Base-by-base conservation (phyloP, 441 rosid genomes). In the Brassica balearica region DNA sequence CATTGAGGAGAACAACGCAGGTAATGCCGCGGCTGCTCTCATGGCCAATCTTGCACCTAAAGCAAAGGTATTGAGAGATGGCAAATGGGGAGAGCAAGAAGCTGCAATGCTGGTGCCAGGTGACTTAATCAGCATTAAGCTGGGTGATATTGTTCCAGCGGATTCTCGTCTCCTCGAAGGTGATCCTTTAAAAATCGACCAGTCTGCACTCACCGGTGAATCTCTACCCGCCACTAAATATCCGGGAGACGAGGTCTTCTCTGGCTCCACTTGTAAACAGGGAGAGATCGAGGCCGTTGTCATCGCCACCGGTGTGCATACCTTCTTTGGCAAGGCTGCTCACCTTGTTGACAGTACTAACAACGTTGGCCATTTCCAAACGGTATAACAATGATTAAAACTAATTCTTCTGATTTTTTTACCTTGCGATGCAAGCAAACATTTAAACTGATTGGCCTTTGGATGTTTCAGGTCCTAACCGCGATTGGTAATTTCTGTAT, bases 141-240 rank as follows among this genome's bases (percentile, higher is more conserved):
- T 94, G 73, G 98, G 97, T 58, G 98, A 94, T 74, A 91, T 94
- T 6, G 75, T 94, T 71, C 98, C 97, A 0, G 98, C 97, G 7
- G 98, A 94, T 85, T 96, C 97, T 60, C 98, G 98, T 80, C 97
- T 94, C 71, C 90, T 94, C 0, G 98, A 91, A 81, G 98, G 98
- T 29, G 98, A 94, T 84, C 95, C 97, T 77, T 82, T 94, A 22
- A 94, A 94, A 88, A 85, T 94, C 63, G 97, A 92, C 81, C 98
- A 94, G 73, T 87, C 98, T 34, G 97, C 98, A 1, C 96, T 95
- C 34, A 92, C 98, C 0, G 97, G 99, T 22, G 99, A 95, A 79
- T 91, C 99, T 12, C 85, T 95, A 11, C 98, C 99, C 0, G 96
- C 90, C n/a, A 93, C 95, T 1, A 93, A 74, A 82, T 58, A 83